These are phyloP conservation scores for Botrytis paeoniae DNA, from an alignment of 2,329 filamentous ascomycete genomes.

Conservation along the genomic window DNA sequence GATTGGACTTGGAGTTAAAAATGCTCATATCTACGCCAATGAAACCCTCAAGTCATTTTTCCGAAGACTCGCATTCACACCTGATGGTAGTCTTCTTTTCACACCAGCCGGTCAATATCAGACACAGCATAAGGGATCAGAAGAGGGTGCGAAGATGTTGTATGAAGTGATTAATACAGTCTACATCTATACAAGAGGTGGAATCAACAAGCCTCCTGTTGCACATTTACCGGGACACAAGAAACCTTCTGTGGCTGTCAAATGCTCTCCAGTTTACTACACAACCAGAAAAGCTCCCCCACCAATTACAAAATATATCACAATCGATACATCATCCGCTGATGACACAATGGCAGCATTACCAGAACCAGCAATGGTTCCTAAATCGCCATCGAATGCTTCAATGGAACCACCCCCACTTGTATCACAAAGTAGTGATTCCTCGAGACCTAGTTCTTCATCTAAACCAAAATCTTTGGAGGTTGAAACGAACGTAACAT, in stretches of 20 bases:
- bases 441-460: slow-evolving; percentile 42
- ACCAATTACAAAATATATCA: slow-evolving; percentile 82
- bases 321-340: slow-evolving; percentile 85
- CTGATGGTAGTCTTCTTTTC: slow-evolving; percentile 88
- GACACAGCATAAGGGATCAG: slow-evolving; percentile 61
- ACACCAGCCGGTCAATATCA: slow-evolving; percentile 97
- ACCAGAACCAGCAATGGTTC: slow-evolving; percentile 69
- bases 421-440: slow-evolving; percentile 49
- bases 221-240: slow-evolving; percentile 95
- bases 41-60: slow-evolving; percentile 98
- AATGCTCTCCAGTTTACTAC: slow-evolving; percentile 89
- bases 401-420: slow-evolving; percentile 80
- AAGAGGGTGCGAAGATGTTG: slow-evolving; percentile 65
- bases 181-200: slow-evolving; percentile 94
- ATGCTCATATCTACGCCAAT: slow-evolving; percentile 89
- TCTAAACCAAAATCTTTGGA: slow-evolving; percentile 39
- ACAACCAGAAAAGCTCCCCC: slow-evolving; percentile 67
- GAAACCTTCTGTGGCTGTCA: slow-evolving; percentile 94
- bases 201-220: slow-evolving; percentile 93
- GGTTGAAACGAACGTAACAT: slow-evolving; percentile 47
- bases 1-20: slow-evolving; percentile 65
- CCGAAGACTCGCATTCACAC: slow-evolving; percentile 86
- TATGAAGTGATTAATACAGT: slow-evolving; percentile 96
- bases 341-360: slow-evolving; percentile 81
- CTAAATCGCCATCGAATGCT: slow-evolving; percentile 53